Percentiles rank a stretch among this genome's conserved stretches.
Evolutionary conservation across 345 rosid genomes (phyloP).

Genomic region (Brassica rapa): DNA sequence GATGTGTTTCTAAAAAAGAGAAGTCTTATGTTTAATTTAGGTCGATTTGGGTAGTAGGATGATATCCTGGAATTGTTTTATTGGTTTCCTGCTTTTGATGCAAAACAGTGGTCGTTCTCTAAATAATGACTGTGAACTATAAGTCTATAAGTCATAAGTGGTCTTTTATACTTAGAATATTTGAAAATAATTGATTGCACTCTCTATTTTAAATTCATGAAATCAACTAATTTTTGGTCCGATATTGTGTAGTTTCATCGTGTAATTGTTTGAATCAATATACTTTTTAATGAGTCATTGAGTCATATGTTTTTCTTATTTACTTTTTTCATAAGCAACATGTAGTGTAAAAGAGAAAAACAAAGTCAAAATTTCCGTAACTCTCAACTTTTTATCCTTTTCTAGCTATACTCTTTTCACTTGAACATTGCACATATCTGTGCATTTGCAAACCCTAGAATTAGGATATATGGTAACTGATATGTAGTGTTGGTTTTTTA

Average conservation of each 20-base stretch:
- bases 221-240: background rate
- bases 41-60: slow-evolving; percentile 16
- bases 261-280: background rate
- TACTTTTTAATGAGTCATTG: background rate
- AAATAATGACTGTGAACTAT: slow-evolving; percentile 40
- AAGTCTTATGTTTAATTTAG: slow-evolving; percentile 34
- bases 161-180: slow-evolving; percentile 18
- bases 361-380: background rate
- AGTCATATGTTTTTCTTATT: too few species aligned
- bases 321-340: background rate
- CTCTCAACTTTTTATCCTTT: background rate
- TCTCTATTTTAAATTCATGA: background rate
- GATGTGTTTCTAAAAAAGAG: slow-evolving; percentile 26
- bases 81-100: slow-evolving; percentile 33
- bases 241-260: background rate
- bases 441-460: slow-evolving; percentile 34
- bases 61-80: slow-evolving; percentile 19
- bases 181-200: slow-evolving; percentile 36
- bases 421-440: slow-evolving; percentile 11
- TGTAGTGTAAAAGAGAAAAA: background rate
- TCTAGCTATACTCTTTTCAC: background rate
- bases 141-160: slow-evolving; percentile 21
- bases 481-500: background rate
- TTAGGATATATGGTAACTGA: slow-evolving; percentile 3
- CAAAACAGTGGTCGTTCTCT: slow-evolving; percentile 37